phyloP scores from a whole-genome alignment of 805 yeast genomes.

The Metschnikowia kunwiensis region DNA sequence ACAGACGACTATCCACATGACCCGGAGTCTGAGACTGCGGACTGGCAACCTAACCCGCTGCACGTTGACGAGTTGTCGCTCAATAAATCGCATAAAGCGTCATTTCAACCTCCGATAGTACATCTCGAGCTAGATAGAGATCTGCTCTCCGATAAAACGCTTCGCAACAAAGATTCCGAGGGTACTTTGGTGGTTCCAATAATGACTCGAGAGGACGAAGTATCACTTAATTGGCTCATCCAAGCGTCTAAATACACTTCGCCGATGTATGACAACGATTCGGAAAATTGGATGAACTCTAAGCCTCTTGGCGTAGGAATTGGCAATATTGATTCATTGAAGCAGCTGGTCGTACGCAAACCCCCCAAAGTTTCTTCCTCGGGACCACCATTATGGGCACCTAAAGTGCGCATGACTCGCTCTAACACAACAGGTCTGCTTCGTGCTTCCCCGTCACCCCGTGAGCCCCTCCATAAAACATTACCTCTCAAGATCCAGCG shows the following conservation, averaged over 20 bases:
- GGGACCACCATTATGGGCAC: not conserved
- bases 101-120: constrained; percentile 1
- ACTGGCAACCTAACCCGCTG: constrained; percentile 5
- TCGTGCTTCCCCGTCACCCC: too few relatives aligned
- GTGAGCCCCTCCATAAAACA: too few relatives aligned
- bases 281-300: constrained; percentile 17
- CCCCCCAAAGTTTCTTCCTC: too few relatives aligned
- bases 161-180: constrained; percentile 11
- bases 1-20: not conserved
- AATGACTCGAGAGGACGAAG: constrained; percentile 4
- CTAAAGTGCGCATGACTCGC: constrained; percentile 3
- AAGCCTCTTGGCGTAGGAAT: not conserved
- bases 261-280: constrained; percentile 10
- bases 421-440: constrained; percentile 2
- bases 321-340: not conserved
- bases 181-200: constrained; percentile 6
- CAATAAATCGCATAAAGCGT: constrained; percentile 5
- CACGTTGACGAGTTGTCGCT: constrained; percentile 8
- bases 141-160: constrained; percentile 1
- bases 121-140: not conserved
- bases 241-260: constrained; percentile 12
- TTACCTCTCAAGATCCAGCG: too few relatives aligned
- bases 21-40: constrained; percentile 4
- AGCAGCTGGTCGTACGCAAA: too few relatives aligned
- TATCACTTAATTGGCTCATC: constrained; percentile 10